Evolutionary conservation across 2,329 filamentous ascomycete species (phyloP).

Genomic region (Curvularia eragrostidis): DNA sequence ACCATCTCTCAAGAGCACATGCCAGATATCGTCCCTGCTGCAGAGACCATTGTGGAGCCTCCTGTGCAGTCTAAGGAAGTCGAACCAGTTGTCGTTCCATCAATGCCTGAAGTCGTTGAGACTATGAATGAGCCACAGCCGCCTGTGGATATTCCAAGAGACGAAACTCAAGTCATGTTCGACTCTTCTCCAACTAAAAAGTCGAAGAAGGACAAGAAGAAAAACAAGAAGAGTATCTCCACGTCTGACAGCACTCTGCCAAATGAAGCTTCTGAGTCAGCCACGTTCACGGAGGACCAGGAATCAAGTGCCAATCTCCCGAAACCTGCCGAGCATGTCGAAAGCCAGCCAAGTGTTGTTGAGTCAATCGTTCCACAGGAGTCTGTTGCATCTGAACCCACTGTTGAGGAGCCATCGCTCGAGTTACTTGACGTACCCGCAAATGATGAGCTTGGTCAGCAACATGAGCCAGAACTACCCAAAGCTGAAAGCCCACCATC

Average conservation of each 20-base stretch:
- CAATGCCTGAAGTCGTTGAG: conserved; percentile 3
- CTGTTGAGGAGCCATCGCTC: neutral
- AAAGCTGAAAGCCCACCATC: conserved; percentile 16
- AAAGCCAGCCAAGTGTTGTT: conserved; percentile 4
- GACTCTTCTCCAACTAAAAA: conserved; percentile 26
- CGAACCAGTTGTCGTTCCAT: conserved; percentile 2
- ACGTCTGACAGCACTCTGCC: conserved; percentile 22
- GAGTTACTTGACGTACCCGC: neutral
- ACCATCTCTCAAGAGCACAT: neutral
- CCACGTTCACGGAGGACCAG: conserved; percentile 6
- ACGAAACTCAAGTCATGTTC: conserved; percentile 24
- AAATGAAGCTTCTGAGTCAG: conserved; percentile 7
- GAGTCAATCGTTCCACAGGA: conserved; percentile 4
- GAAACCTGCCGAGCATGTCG: neutral
- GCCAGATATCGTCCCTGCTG: neutral
- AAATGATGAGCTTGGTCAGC: neutral
- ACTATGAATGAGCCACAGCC: conserved; percentile 9
- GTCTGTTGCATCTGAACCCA: neutral
- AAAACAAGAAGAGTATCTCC: conserved; percentile 32
- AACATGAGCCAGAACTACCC: neutral
- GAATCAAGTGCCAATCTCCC: conserved; percentile 1
- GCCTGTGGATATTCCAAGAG: conserved; percentile 10
- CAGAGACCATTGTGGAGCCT: conserved; percentile 6
- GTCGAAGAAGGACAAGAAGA: conserved; percentile 39
- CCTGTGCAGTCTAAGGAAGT: conserved; percentile 5